Base-by-base conservation (phyloP, 164 flowering plant genomes). In the Macadamia tetraphylla region DNA sequence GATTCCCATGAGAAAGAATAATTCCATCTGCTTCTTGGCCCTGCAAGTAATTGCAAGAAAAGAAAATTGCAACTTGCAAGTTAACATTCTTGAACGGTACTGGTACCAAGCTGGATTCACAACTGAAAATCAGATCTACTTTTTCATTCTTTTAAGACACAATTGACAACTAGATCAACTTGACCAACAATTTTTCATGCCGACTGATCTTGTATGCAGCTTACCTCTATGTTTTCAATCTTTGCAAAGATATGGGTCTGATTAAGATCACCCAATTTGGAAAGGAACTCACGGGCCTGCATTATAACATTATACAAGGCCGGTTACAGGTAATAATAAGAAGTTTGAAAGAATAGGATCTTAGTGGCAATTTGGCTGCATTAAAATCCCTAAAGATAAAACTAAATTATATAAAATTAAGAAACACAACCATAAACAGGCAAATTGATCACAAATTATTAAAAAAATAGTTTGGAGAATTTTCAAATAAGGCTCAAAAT, bases 231-330 rank as follows among this genome's bases (percentile, higher is more conserved):
- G 59, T 74, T 77, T 70, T 80, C 82, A 70, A 94, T 94, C 79
- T 94, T 94, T 0, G 98, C 97, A 77, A 90, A 86, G 65, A 94
- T 94, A 75, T 87, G 97, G 32, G 98, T 90, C 72, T 91, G 96
- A 61, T 49, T 72, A 46, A 94, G 93, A 70, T 87, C 91, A 67
- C 96, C 97, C 73, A 84, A 70, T 64, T 81, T 88, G n/a, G 91
- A 84, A 63, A 94, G 90, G 70, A 73, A 85, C 49, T 88, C 88
- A 49, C 97, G 94, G 66, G 93, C 96, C 98, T 94, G 83, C 64
- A 70, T 35, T 32, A 65, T 23, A 48, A 42, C 29, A 73, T 55
- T n/a, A 53, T 35, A 35, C 42, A 74, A 65, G 18, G 35, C 60
- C 31, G n/a, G 35, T 60, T 9, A 8, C 3, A 58, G 13, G 69